Base-by-base conservation (phyloP, 306 rosid genomes). In the Pyrus betulifolia region DNA sequence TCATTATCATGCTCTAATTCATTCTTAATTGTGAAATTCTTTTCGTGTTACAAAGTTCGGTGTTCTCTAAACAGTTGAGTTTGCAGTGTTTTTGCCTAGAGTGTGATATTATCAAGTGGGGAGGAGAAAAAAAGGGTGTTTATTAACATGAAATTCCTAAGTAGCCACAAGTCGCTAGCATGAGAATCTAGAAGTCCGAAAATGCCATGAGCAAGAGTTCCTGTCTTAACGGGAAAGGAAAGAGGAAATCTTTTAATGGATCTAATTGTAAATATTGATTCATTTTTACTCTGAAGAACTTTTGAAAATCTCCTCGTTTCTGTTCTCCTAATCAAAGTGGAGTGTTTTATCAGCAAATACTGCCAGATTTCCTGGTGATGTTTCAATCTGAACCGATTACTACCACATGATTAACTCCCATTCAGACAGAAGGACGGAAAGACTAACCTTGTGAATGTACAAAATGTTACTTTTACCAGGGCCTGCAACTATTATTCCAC, bases 401-500 rank as follows among this genome's bases (percentile, higher is more conserved):
- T 5, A 52, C 0, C 11, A 21, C 59, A 0, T 18, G 59, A 6
- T 52, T 52, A 15, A 52, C 1, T 52, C 59, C 22, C 11, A 52
- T 5, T 18, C 22, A 52, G n/a, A 18, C 8, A 18, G 22, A 52
- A 6, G 58, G 58, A 52, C 6, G 9, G n/a, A 18, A 2, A 52
- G 22, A 52, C 11, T 18, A 5, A n/a, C 61, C 93, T 82, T 91
- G 87, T 90, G 94, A 82, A 94, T 74, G 84, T 91, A 94, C 31
- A 84, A 84, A 80, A 94, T 82, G 80, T 87, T 91, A 72, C 77
- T 83, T 90, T 89, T 94, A 57, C 96, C 95, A 27, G 98, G 95
- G 78, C 98, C 98, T 72, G 97, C 96, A 76, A 94, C 97, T 84
- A 94, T 74, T 64, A 90, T 87, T 75, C 98, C 98, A 71, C 98